phyloP scores from a whole-genome alignment of 163 green algal genomes.

The Coccomyxa subellipsoidea region DNA sequence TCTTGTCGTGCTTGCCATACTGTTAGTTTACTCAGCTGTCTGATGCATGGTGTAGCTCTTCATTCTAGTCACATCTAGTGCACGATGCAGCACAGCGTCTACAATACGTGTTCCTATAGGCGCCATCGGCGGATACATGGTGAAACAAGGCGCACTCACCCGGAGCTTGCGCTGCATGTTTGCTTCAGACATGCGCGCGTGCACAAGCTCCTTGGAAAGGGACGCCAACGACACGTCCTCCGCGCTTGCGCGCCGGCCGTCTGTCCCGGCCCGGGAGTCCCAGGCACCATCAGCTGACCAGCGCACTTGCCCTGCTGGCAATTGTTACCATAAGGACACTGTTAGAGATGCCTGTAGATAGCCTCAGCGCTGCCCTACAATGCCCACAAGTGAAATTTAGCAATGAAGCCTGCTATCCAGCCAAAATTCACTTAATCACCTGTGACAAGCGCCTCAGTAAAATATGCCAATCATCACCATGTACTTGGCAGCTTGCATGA shows the following conservation, averaged over 20 bases:
- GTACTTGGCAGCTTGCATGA: too few relatives aligned
- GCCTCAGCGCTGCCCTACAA: too few relatives aligned
- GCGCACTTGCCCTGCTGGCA: neutral
- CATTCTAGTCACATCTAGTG: too few relatives aligned
- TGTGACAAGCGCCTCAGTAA: too few relatives aligned
- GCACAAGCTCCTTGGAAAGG: conserved; percentile 62
- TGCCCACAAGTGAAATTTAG: too few relatives aligned
- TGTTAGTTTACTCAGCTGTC: too few relatives aligned
- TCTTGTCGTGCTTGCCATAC: neutral
- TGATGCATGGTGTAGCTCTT: too few relatives aligned
- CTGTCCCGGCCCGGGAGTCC: neutral
- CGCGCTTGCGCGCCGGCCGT: neutral
- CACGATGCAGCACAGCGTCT: neutral
- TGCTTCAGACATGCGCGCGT: conserved; percentile 60
- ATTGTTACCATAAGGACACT: too few relatives aligned
- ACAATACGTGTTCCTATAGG: neutral
- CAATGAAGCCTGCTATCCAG: too few relatives aligned
- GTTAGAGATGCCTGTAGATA: too few relatives aligned
- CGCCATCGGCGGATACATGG: neutral
- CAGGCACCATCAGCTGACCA: neutral
- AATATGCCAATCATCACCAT: too few relatives aligned
- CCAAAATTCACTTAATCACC: too few relatives aligned
- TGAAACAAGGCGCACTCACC: conserved; percentile 1
- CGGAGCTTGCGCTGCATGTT: conserved; percentile 64
- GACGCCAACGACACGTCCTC: conserved; percentile 21